These are phyloP conservation scores for Fusarium sambucinum DNA, from an alignment of 2,329 filamentous ascomycete species.

Conservation along the genomic window DNA sequence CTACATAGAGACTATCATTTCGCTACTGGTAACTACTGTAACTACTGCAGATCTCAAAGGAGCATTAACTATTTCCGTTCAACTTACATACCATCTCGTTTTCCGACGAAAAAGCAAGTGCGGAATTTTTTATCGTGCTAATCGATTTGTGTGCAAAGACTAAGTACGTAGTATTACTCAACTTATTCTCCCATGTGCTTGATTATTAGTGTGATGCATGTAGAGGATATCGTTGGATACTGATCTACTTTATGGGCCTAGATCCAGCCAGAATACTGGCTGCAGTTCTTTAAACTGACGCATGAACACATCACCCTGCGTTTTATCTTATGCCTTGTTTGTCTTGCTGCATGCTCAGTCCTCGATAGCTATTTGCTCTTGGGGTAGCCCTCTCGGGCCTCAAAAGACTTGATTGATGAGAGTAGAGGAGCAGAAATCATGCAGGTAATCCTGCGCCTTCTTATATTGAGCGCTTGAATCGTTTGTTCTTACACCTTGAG, in stretches of 20 bases:
- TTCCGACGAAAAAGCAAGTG: background rate
- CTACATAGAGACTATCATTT: background rate
- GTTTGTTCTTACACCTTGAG: background rate
- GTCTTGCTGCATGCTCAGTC: background rate
- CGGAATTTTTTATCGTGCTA: background rate
- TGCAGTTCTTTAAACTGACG: background rate
- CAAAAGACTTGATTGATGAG: background rate
- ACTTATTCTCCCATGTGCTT: constrained; percentile 2
- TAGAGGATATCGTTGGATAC: background rate
- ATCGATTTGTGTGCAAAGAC: background rate
- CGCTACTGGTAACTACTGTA: constrained; percentile 26
- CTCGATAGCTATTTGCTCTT: background rate
- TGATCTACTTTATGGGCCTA: background rate
- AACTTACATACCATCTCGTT: background rate
- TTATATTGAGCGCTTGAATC: background rate
- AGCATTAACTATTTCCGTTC: constrained; percentile 14
- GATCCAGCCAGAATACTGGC: background rate
- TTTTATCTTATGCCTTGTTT: constrained; percentile 2
- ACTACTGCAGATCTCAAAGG: constrained; percentile 36
- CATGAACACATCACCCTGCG: constrained; percentile 4
- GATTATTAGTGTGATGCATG: background rate
- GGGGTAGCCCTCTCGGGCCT: background rate
- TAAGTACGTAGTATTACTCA: constrained; percentile 12
- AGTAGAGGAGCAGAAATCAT: background rate
- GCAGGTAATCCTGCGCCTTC: background rate